Base-by-base conservation (phyloP, 805 yeast genomes). In the Blastobotrys mokoenaii region DNA sequence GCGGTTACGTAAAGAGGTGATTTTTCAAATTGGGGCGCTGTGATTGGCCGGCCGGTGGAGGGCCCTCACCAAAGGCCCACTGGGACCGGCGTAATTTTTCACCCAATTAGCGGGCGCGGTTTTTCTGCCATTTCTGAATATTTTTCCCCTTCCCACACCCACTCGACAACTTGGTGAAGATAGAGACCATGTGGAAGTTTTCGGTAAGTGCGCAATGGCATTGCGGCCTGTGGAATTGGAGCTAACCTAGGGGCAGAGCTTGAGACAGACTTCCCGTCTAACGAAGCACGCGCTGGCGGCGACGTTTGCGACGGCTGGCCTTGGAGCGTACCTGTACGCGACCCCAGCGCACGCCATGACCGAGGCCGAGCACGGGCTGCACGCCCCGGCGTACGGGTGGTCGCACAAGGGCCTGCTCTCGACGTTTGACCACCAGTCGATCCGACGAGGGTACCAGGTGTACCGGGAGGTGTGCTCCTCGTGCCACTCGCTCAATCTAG, bases 391-490 rank as follows among this genome's bases (percentile, higher is more conserved):
- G 48, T 89, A 75, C 67, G 83, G 79, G 46, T 93, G 97, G 97
- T 76, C 96, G 38, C 97, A 90, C 71, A 80, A 77, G 61, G 97
- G 97, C 57, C 84, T 87, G 81, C 77, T 88, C 57, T 45, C 52
- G 14, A 75, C 95, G 45, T 89, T 87, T 57, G 97, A 89, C 73
- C 97, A 89, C 69, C 88, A 87, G 48, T 82, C 95, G 46, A 85
- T 93, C 63, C 85, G 98, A 77, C 88, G 98, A 79, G 98, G 98
- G 59, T 93, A 83, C 82, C 97, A 87, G 68, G 98, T 93, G 51
- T 93, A 93, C 77, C 82, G 88, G 70, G 98, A 93, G 72, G 98
- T 93, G 45, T 93, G 98, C 77, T 95, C 98, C 50, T 93, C 97
- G 46, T 93, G 98, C 71, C 98, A 93, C 72, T 90, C 98, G 31